Percentiles rank a stretch among this genome's conserved stretches.
phyloP scores from a whole-genome alignment of 75 land plant genomes.

The Sequoia sempervirens region DNA sequence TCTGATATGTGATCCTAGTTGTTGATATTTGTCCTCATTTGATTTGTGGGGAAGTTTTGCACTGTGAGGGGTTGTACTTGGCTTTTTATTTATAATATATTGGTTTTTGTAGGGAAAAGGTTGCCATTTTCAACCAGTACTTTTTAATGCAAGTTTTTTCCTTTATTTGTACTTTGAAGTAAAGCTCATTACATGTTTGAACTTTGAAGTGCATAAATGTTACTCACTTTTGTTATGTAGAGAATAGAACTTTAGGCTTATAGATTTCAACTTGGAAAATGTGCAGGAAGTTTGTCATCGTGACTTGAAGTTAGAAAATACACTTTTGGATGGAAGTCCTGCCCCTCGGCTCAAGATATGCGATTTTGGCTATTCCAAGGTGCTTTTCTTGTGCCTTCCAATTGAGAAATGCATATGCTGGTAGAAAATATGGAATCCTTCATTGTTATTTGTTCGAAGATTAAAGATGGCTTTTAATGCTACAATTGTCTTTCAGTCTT shows the following conservation, averaged over 20 bases:
- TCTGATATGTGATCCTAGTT: neutral
- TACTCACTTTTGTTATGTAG: neutral
- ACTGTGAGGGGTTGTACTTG: neutral
- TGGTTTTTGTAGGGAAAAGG: neutral
- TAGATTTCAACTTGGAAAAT: neutral
- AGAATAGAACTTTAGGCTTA: neutral
- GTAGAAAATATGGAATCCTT: neutral
- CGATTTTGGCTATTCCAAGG: constrained; percentile 80
- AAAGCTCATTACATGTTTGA: neutral
- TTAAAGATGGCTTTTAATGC: neutral
- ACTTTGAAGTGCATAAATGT: neutral
- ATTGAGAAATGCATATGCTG: neutral
- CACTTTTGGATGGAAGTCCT: constrained; percentile 63
- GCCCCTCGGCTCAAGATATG: constrained; percentile 75
- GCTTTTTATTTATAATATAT: neutral
- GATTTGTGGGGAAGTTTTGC: neutral
- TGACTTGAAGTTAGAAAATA: constrained; percentile 68
- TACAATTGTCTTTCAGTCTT: constrained; percentile 34
- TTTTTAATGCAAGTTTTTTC: neutral
- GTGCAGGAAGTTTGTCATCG: constrained; percentile 63
- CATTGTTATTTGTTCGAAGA: neutral
- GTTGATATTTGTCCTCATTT: neutral
- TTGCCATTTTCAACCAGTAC: neutral
- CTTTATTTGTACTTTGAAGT: neutral
- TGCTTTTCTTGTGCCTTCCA: constrained; percentile 1